Percentiles rank a stretch among this genome's conserved stretches.
These are phyloP conservation scores for Ascosphaera acerosa DNA, from an alignment of 2,329 filamentous ascomycete species.

Conservation along the genomic window DNA sequence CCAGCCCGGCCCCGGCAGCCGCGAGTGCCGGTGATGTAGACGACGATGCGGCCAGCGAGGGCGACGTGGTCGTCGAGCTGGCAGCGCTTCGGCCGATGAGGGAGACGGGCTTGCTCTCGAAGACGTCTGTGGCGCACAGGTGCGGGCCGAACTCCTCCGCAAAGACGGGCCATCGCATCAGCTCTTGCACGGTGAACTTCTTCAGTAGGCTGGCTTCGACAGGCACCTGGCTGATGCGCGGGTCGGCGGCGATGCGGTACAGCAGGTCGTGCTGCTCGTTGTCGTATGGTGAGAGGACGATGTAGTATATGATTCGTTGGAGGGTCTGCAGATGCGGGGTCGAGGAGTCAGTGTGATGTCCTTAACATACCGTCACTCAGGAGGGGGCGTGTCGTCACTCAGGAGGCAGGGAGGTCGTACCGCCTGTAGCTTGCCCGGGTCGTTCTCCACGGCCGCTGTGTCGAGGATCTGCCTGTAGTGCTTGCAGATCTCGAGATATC, in stretches of 20 bases:
- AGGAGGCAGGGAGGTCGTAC: slow-evolving; percentile 28
- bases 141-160: slow-evolving; percentile 71
- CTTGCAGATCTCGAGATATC: slow-evolving; percentile 95
- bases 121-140: slow-evolving; percentile 72
- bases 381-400: too few relatives aligned
- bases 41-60: too few relatives aligned
- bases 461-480: slow-evolving; percentile 92
- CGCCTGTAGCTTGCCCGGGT: slow-evolving; percentile 59
- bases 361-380: too few relatives aligned
- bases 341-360: too few relatives aligned
- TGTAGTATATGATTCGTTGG: slow-evolving; percentile 90
- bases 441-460: slow-evolving; percentile 82
- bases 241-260: slow-evolving; percentile 70
- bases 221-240: slow-evolving; percentile 51
- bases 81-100: slow-evolving; percentile 25
- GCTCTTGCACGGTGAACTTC: slow-evolving; percentile 80
- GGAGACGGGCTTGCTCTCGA: slow-evolving; percentile 38
- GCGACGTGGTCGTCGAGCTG: too few relatives aligned
- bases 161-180: slow-evolving; percentile 96
- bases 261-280: slow-evolving; percentile 97
- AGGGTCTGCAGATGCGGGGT: slow-evolving; percentile 49
- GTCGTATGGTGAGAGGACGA: slow-evolving; percentile 88
- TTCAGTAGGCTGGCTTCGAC: slow-evolving; percentile 70
- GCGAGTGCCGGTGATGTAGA: too few relatives aligned
- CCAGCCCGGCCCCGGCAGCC: too few relatives aligned